Evolutionary conservation across 768 basidiomycete genomes (phyloP), one percentile per base, ranked within the genome.

Genomic region (Pholiota molesta): DNA sequence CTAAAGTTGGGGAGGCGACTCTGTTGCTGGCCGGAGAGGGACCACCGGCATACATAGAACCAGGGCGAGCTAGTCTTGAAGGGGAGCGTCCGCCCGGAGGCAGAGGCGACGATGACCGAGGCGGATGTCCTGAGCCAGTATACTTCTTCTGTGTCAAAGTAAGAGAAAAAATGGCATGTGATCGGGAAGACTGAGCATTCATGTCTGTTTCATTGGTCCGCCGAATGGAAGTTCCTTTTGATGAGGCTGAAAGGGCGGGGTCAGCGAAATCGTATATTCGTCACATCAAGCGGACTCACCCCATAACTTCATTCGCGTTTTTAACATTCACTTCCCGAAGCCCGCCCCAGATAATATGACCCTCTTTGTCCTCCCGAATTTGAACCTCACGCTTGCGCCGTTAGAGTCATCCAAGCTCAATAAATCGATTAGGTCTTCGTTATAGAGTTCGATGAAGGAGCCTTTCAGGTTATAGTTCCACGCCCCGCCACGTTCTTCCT

Each of bases 141-240:
- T 79, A 94, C 74, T 90, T 95, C 80, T 91, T 94, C 77, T 98
- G 97, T 3, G 88, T 92, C 58, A 99, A 80, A 13, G 94, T 97
- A 56, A 99, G 81, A 40, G 97, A 98, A 77, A 99, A 99, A 75
- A 99, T 99, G 64, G 97, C 97, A 83, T 99, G 97, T 29, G 95
- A 97, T 61, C 97, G 91, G 42, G 97, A 98, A 1, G 93, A 95
- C 74, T 97, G 95, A 26, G 97, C 94, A 73, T 99, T 99, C 97
- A 99, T 98, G 71, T 95, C 94, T 33, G 97, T 99, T 74, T 96
- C 94, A 65, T 97, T 96, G 10, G 97, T 99, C 59, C 96, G 88
- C 31, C 97, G 85, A 45, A 97, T 91, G 16, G 92, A 85, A 8
- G 95, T 91, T 19, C 97, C 97, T 88, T 64, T 91, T 89, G 59